phyloP scores from a whole-genome alignment of 352 stramenopile species.

The Pythium diclinum region DNA sequence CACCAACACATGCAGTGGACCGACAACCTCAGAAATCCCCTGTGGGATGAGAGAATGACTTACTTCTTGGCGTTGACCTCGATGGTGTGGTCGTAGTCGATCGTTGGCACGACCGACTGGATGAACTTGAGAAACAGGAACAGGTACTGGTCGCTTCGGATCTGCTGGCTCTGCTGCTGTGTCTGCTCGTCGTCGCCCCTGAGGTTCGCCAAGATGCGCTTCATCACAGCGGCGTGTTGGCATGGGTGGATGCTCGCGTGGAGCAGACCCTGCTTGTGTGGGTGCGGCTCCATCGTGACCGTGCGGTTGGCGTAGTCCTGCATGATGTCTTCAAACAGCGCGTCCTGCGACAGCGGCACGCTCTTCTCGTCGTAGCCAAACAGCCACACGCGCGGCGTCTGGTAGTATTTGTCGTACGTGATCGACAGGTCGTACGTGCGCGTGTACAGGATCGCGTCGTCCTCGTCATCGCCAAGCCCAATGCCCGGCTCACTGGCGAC shows the following conservation, averaged over 20 bases:
- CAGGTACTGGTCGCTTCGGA: slow-evolving; percentile 96
- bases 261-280: slow-evolving; percentile 84
- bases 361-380: slow-evolving; percentile 94
- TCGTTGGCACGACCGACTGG: slow-evolving; percentile 97
- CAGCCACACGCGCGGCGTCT: slow-evolving; percentile 98
- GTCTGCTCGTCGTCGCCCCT: slow-evolving; percentile 46
- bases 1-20: not conserved
- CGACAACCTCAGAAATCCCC: no score
- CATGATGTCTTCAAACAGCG: slow-evolving; percentile 99
- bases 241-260: slow-evolving; percentile 98
- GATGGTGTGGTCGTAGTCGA: slow-evolving; percentile 99
- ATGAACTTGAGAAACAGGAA: slow-evolving; percentile 99
- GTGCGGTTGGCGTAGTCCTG: slow-evolving; percentile 99
- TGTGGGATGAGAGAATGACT: not conserved
- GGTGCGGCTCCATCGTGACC: slow-evolving; percentile 98
- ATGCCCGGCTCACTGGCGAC: slow-evolving; percentile 63
- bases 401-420: slow-evolving; percentile 99
- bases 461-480: slow-evolving; percentile 86
- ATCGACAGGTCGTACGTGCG: slow-evolving; percentile 98
- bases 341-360: slow-evolving; percentile 83
- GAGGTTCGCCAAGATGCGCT: slow-evolving; percentile 95
- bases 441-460: slow-evolving; percentile 92
- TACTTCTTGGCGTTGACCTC: slow-evolving; percentile 84
- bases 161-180: slow-evolving; percentile 36
- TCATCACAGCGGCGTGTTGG: slow-evolving; percentile 98